A percentile compares a stretch with the other conserved stretches of the same genome.
Evolutionary conservation across 2,329 filamentous ascomycete genomes (phyloP).

Genomic region (Didymella pomorum): DNA sequence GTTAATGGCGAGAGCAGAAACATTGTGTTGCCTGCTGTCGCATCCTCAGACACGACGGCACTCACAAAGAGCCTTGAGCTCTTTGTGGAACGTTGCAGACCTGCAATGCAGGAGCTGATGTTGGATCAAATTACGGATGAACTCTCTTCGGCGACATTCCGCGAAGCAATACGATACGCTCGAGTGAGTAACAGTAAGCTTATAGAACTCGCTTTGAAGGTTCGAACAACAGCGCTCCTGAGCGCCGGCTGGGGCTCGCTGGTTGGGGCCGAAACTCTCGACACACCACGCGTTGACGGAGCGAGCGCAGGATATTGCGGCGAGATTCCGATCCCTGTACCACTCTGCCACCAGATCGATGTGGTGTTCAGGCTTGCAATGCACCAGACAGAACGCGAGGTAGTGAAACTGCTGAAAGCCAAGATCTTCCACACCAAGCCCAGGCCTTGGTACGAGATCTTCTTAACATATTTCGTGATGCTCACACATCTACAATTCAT

Average conservation of each 20-base stretch:
- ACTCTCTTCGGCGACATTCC: neutral
- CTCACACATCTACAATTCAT: neutral
- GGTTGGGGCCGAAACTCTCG: neutral
- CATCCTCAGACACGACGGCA: neutral
- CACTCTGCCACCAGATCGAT: neutral
- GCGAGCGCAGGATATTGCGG: neutral
- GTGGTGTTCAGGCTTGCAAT: neutral
- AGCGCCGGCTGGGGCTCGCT: neutral
- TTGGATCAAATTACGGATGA: neutral
- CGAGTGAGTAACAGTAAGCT: neutral
- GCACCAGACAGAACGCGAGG: neutral
- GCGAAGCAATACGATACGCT: neutral
- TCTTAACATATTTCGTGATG: neutral
- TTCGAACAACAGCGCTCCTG: neutral
- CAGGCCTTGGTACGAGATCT: neutral
- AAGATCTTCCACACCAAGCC: neutral
- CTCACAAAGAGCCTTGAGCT: neutral
- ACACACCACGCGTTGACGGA: neutral
- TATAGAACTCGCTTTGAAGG: neutral
- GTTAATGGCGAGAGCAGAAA: neutral
- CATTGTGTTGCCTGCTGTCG: neutral
- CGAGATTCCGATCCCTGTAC: neutral
- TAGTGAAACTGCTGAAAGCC: neutral
- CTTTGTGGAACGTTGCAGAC: neutral
- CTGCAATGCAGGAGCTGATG: neutral